Conservation (phyloP, 73 alveolate genomes). For the Paramecium pentaurelia region DNA sequence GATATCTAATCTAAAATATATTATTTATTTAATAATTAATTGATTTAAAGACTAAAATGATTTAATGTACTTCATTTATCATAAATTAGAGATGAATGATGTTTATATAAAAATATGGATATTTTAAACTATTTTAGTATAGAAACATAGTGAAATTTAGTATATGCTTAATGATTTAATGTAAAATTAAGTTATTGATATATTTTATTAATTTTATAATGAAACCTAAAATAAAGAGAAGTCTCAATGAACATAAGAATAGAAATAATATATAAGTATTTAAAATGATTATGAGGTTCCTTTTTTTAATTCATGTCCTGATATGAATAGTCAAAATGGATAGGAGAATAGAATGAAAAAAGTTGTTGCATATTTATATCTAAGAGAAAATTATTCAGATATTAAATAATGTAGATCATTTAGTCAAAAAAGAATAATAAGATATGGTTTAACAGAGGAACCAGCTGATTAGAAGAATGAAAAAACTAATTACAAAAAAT, state of each 20-base stretch:
- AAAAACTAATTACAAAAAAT: background rate
- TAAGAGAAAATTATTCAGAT: background rate
- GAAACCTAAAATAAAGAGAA: background rate
- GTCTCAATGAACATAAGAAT: background rate
- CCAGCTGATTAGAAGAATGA: background rate
- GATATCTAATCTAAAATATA: too few relatives aligned
- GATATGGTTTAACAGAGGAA: background rate
- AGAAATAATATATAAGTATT: background rate
- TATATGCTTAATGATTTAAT: background rate
- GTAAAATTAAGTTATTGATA: background rate
- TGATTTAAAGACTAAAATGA: background rate
- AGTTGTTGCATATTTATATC: background rate
- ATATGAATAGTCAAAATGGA: background rate
- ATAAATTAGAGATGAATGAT: too few relatives aligned
- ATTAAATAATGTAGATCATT: background rate
- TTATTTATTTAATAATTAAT: too few relatives aligned
- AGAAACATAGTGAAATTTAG: background rate
- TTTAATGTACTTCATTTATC: too few relatives aligned
- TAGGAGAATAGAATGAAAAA: background rate
- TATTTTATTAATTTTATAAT: background rate
- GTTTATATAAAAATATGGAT: too few relatives aligned
- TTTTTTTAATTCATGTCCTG: slow-evolving; percentile 3
- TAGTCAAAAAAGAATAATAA: background rate
- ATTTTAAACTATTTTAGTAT: too few relatives aligned
- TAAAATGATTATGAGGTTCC: background rate